Conservation (phyloP, 352 stramenopile genomes). For the Phytopythium helicoides region DNA sequence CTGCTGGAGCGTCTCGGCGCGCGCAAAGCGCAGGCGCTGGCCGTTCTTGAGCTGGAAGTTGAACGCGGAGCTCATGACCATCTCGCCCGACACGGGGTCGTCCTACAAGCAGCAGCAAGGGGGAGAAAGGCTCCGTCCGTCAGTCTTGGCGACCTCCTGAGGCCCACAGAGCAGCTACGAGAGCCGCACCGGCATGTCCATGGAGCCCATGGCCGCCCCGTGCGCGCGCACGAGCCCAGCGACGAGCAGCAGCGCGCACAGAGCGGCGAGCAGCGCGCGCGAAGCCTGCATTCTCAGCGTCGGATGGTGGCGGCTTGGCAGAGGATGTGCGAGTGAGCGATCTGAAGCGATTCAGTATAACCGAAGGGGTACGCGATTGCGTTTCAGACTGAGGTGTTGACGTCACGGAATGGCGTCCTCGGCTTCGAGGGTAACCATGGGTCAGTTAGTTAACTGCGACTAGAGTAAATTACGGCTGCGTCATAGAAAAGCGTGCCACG, state of each 20-base stretch:
- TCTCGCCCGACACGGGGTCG: conserved; percentile 60
- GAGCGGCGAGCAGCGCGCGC: conserved; percentile 13
- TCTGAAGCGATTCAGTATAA: too few relatives aligned
- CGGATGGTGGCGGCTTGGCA: too few relatives aligned
- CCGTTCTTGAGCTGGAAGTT: conserved; percentile 68
- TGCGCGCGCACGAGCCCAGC: conserved; percentile 2
- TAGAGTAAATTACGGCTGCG: too few relatives aligned
- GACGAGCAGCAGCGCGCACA: conserved; percentile 5
- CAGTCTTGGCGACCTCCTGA: too few relatives aligned
- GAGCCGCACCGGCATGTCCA: conserved; percentile 57
- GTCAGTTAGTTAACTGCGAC: too few relatives aligned
- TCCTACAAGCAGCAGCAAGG: conserved; percentile 30
- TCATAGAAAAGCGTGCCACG: too few relatives aligned
- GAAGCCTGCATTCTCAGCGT: neutral
- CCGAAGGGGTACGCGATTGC: too few relatives aligned
- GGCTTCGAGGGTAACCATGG: too few relatives aligned
- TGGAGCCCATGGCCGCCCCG: conserved; percentile 29
- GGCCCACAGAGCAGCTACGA: neutral
- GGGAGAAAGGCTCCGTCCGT: too few relatives aligned
- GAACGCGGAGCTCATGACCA: conserved; percentile 61
- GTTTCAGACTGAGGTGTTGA: too few relatives aligned
- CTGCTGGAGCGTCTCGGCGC: conserved; percentile 40
- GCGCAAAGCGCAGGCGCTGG: conserved; percentile 58
- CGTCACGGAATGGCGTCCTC: too few relatives aligned
- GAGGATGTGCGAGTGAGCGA: too few relatives aligned